Evolutionary conservation across 2,329 filamentous ascomycete species (phyloP), one percentile per base, ranked within the genome.

Genomic region (Trematosphaeria pertusa): DNA sequence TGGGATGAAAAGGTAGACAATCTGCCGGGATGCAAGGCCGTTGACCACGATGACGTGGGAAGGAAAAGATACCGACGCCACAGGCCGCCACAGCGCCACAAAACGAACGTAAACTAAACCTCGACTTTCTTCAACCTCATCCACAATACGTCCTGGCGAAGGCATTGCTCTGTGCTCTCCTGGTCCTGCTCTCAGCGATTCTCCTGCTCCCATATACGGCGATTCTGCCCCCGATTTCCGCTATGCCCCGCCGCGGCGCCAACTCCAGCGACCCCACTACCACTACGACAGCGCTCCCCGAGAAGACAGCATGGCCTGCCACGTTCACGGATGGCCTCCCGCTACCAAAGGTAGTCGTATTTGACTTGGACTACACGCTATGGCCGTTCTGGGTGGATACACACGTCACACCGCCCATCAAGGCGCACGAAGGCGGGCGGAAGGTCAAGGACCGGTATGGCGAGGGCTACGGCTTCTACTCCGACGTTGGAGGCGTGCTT

Each of bases 311-410:
- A 26, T 69, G 75, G 52, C 81, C 81, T 3, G 69, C 75, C 12
- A 85, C 82, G 10, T 85, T 87, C 72, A 83, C 75, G 50, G 84
- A 87, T 58, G 80, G 84, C 32, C 81, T 85, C 0, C 89, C 91
- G 0, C 81, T 96, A 1, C 92, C 92, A 0, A 85, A 87, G 52
- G 81, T 96, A 58, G 82, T 97, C 61, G 89, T 94, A 54, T 97
- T 97, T 75, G 94, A 97, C 71, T 84, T 97, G 53, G 93, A 97
- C 79, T 97, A 97, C 79, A 97, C 94, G 0, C 81, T 97, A n/a
- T 97, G 93, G 94, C 91, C 92, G 4, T 97, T 97, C 75, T 97
- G 93, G 93, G 87, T 96, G 1, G 94, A 97, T 77, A 96, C 91
- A 3, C 92, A 97, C 73, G 88, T 94, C 61, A 84, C 85, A 18